Evolutionary conservation across 371 early-diverging fungal genomes (phyloP).

Genomic region (Zychaea mexicana): DNA sequence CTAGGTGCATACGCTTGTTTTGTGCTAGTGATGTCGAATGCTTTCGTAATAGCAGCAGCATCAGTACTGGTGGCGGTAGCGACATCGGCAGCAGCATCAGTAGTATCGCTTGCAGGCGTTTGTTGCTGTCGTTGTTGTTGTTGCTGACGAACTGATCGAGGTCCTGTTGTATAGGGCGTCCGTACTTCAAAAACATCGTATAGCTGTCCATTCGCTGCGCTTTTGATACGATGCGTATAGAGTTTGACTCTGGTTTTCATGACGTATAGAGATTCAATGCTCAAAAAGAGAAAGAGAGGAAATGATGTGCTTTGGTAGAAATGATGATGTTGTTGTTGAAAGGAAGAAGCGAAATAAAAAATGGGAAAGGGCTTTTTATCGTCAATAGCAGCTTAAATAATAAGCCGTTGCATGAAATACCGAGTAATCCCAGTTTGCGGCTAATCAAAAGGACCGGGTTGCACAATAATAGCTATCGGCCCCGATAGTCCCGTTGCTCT

Average conservation of each 20-base stretch:
- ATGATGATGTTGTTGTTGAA: neutral
- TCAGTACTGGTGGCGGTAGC: constrained; percentile 3
- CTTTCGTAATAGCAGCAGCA: constrained; percentile 1
- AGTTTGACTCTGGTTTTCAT: constrained; percentile 22
- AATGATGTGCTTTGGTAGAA: neutral
- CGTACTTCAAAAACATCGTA: constrained; percentile 18
- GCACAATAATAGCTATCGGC: neutral
- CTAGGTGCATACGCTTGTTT: constrained; percentile 21
- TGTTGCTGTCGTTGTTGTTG: neutral
- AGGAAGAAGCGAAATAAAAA: no score
- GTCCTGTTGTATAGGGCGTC: neutral
- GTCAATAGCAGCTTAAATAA: neutral
- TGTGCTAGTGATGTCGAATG: neutral
- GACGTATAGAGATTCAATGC: neutral
- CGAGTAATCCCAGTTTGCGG: constrained; percentile 1
- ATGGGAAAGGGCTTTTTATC: no score
- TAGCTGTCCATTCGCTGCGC: constrained; percentile 5
- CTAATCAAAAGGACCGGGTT: constrained; percentile 4
- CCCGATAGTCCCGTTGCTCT: neutral
- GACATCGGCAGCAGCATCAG: neutral
- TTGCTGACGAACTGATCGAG: neutral
- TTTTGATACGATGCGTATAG: constrained; percentile 6
- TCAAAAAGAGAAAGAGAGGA: constrained; percentile 5
- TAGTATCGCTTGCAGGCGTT: neutral
- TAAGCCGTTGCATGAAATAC: constrained; percentile 2